A percentile compares a stretch with the other conserved stretches of the same genome.
Conservation (phyloP, 176 grass and related monocot species). For the Triticum urartu region DNA sequence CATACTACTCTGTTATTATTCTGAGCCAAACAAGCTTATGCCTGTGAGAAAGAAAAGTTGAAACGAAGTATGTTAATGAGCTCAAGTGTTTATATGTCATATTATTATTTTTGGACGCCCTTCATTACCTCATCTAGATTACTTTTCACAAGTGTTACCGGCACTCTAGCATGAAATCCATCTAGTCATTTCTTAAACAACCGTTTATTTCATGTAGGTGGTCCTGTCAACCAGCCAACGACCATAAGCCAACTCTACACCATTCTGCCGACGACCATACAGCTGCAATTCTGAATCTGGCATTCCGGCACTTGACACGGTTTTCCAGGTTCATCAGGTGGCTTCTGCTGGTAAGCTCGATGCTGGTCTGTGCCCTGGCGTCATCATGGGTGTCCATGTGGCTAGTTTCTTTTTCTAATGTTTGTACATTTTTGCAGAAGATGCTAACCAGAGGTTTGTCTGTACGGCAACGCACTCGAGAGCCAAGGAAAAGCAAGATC, state of each 20-base stretch:
- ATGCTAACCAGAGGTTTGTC: slow-evolving; percentile 16
- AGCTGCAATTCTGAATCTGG: not conserved
- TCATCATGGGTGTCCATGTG: not conserved
- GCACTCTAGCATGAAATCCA: not conserved
- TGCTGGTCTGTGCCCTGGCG: not conserved
- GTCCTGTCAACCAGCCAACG: not conserved
- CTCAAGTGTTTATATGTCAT: not conserved
- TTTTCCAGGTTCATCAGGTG: slow-evolving; percentile 23
- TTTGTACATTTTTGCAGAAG: slow-evolving; percentile 14
- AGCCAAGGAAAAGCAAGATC: not conserved
- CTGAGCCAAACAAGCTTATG: not conserved
- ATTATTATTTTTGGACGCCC: not conserved
- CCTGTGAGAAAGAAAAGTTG: not conserved
- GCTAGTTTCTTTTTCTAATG: not conserved
- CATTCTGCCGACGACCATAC: not conserved
- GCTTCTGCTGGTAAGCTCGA: not conserved
- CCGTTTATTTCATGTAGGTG: not conserved
- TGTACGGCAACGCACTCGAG: not conserved
- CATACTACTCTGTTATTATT: not conserved
- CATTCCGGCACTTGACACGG: not conserved
- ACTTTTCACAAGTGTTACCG: not conserved
- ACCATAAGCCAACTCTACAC: not conserved
- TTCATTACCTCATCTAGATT: not conserved
- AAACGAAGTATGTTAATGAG: not conserved
- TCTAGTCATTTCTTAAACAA: not conserved